Base-by-base conservation (phyloP, 257 asterid genomes). In the Penstemon eatonii region DNA sequence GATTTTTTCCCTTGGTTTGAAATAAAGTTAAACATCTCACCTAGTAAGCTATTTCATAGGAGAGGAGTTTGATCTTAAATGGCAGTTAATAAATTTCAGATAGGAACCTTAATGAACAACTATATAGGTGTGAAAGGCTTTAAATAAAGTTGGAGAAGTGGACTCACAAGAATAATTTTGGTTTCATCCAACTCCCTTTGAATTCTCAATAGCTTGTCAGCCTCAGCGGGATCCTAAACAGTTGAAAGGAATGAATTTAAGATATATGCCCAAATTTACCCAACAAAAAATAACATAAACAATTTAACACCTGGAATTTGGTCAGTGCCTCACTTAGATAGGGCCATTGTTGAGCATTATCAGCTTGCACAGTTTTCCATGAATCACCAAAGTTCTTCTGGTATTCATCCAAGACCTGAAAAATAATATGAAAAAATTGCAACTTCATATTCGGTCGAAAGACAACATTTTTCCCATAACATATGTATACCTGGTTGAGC, bases 151-250 rank as follows among this genome's bases (percentile, higher is more conserved):
- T 60, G 41, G 47, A 74, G 51, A 57, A 75, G 62, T 72, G 38
- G n/a, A 70, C 92, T 86, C 79, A 89, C 98, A 58, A 92, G 96
- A 73, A 92, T 92, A 75, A 92, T 89, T 86, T 92, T 89, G 12
- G 98, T 92, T 80, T 92, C 97, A 76, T 89, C 97, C 86, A 92
- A 80, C 78, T 89, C 98, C 81, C 95, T 76, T 78, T 92, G 97
- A 79, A 92, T 92, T 76, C 74, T 86, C 79, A 92, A 77, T 73
- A 90, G 87, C 84, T 92, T 90, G 86, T 92, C 97, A 63, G 97
- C 98, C 81, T 92, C 97, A 15, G 98, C 95, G 65, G 97, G 98
- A 70, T 92, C 96, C 97, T 92, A 74, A 55, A 76, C 49, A 70
- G 60, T 66, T 40, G 10, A 12, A 68, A 45, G 46, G 49, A 33